Evolutionary conservation across 2,329 filamentous ascomycete genomes (phyloP), one percentile per base, ranked within the genome.

Genomic region (Fusarium odoratissimum): DNA sequence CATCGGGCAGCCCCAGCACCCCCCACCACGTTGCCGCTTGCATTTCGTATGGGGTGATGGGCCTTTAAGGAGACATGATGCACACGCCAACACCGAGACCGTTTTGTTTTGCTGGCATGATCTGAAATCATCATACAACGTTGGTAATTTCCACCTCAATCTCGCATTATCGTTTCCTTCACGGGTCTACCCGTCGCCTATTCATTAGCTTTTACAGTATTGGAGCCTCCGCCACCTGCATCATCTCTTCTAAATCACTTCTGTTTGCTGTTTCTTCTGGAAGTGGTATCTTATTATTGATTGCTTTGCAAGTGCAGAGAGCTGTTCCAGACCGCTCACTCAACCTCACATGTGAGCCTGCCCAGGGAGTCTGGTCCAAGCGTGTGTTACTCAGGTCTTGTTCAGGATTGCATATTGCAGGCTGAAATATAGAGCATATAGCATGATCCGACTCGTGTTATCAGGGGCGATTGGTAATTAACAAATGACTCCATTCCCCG

Each of bases 31-130:
- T 55, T 68, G 58, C 45, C 49, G 62, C 70, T 42, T 64, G 66
- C 67, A 71, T 64, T 45, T 61, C n/a, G 37, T 61, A 73, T 73
- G 70, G 71, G 70, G 67, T 73, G 71, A 73, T 60, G 60, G 62
- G 55, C 56, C 37, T 21, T 30, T 23, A 25, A 51, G 41, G 41
- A 72, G 69, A 65, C 60, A 58, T 56, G 67, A 71, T 67, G 60
- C 45, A 46, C 33, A 59, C 52, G 54, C 59, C 45, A 67, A 60
- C 58, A 45, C 40, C 57, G 41, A 71, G 41, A 37, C 61, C 61
- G 51, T 70, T 64, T 57, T 54, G 33, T 61, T 65, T 55, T 64
- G 57, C 54, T 62, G 70, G 56, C 59, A 72, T 75, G 65, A 67
- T 71, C 55, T 44, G 57, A 62, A 71, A 71, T 74, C 71, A 75